Conservation (phyloP, 495 filamentous ascomycete species). For the Aspergillus ellipticus region DNA sequence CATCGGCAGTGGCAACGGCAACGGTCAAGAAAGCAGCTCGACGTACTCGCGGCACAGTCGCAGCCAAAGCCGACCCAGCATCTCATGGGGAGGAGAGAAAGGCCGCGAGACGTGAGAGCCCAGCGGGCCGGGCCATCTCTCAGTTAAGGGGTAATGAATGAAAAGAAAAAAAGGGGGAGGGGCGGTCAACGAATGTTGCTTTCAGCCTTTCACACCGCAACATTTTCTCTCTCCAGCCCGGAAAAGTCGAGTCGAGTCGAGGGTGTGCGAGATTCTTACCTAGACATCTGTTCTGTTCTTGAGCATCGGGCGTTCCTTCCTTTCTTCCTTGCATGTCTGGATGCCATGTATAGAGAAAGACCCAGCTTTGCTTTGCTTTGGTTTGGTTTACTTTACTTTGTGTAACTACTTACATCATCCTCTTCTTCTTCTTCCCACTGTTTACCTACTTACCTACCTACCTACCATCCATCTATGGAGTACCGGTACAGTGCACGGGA, state of each 20-base stretch:
- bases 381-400: not conserved
- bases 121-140: no score
- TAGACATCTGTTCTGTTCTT: not conserved
- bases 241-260: not conserved
- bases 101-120: constrained; percentile 19
- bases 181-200: constrained; percentile 3
- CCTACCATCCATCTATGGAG: no score
- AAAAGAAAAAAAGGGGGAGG: not conserved
- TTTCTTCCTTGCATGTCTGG: constrained; percentile 2
- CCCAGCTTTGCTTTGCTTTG: no score
- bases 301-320: constrained; percentile 1
- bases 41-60: constrained; percentile 4
- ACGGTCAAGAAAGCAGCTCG: constrained; percentile 11
- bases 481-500: no score
- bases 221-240: not conserved
- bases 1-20: constrained; percentile 2
- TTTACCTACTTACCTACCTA: no score
- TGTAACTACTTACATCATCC: constrained; percentile 8
- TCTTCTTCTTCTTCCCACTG: no score
- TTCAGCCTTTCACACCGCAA: not conserved
- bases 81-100: constrained; percentile 32
- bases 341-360: constrained; percentile 5
- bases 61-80: constrained; percentile 8
- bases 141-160: not conserved
- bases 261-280: not conserved